These are phyloP conservation scores for Teunomyces barrocoloradensis DNA, from an alignment of 805 yeast species.

Conservation along the genomic window DNA sequence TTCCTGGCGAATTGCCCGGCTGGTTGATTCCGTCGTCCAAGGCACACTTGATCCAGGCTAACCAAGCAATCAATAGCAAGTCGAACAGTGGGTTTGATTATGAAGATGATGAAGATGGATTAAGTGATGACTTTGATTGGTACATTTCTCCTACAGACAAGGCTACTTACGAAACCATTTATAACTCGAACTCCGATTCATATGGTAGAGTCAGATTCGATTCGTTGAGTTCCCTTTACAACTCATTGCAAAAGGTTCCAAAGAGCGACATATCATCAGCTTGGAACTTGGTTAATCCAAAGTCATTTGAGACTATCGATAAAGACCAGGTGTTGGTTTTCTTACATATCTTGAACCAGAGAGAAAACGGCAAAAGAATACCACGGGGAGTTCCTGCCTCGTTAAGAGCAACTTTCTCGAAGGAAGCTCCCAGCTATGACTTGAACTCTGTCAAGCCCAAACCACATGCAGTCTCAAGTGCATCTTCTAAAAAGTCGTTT, in stretches of 20 bases:
- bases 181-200: conserved; percentile 68
- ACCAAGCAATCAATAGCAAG: conserved; percentile 53
- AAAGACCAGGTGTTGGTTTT: conserved; percentile 90
- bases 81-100: conserved; percentile 12
- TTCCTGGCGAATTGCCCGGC: conserved; percentile 76
- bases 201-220: conserved; percentile 80
- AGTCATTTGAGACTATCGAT: conserved; percentile 81
- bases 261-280: conserved; percentile 82
- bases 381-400: conserved; percentile 96
- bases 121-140: conserved; percentile 85
- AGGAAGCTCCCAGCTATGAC: conserved; percentile 75
- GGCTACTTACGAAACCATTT: conserved; percentile 72
- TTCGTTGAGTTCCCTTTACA: conserved; percentile 65
- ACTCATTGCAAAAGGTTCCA: conserved; percentile 70
- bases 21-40: conserved; percentile 94
- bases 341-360: conserved; percentile 85
- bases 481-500: conserved; percentile 34
- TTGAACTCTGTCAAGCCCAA: conserved; percentile 26
- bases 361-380: conserved; percentile 78
- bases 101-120: conserved; percentile 61
- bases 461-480: not conserved
- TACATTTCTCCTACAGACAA: conserved; percentile 90
- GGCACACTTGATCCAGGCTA: conserved; percentile 81
- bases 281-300: conserved; percentile 95
- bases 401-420: conserved; percentile 85